Conservation (phyloP, 2,329 filamentous ascomycete genomes). For the Aspergillus ustus region DNA sequence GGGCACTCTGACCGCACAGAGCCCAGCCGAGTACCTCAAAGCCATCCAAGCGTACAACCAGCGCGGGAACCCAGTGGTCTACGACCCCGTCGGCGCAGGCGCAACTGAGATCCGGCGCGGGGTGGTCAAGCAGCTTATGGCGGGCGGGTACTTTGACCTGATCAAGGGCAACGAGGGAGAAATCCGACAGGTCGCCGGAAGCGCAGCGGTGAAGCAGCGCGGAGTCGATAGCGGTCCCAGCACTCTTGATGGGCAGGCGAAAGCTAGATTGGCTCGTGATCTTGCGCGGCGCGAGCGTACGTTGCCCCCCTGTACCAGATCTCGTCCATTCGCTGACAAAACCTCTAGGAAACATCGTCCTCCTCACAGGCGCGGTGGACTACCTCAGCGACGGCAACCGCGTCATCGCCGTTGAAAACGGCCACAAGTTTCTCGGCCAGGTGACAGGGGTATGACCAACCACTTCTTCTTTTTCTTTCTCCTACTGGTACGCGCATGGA, state of each 20-base stretch:
- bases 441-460: constrained; percentile 47
- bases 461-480: background rate
- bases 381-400: constrained; percentile 74
- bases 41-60: constrained; percentile 83
- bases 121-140: constrained; percentile 73
- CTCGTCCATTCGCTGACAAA: background rate
- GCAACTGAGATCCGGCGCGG: constrained; percentile 75
- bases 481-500: background rate
- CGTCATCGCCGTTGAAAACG: constrained; percentile 74
- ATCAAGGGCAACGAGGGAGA: constrained; percentile 96
- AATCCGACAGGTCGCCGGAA: constrained; percentile 73
- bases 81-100: constrained; percentile 89
- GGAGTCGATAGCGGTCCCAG: constrained; percentile 80
- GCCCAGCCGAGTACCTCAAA: constrained; percentile 70
- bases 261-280: constrained; percentile 64
- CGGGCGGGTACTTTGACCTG: constrained; percentile 76
- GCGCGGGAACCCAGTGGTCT: constrained; percentile 73
- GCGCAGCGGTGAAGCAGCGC: constrained; percentile 66
- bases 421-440: constrained; percentile 63
- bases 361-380: constrained; percentile 82
- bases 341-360: constrained; percentile 62
- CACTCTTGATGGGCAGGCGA: constrained; percentile 57
- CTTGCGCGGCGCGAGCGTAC: constrained; percentile 69
- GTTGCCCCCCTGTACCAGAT: constrained; percentile 11
- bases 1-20: constrained; percentile 83